These are phyloP conservation scores for Lepidium aucheri DNA, from an alignment of 345 rosid species.

Conservation along the genomic window DNA sequence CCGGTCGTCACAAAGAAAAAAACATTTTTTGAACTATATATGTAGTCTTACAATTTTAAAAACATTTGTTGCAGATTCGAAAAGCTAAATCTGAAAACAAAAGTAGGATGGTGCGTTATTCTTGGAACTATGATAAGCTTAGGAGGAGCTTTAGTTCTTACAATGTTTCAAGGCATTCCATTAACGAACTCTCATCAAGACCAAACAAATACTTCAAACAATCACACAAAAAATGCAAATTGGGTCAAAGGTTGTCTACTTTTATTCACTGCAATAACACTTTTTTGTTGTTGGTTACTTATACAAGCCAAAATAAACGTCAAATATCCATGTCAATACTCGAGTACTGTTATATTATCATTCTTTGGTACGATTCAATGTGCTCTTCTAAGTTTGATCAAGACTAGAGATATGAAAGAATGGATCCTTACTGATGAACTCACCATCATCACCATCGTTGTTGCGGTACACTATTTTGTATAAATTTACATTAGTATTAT, in stretches of 20 bases:
- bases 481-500: too few relatives aligned
- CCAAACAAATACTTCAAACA: not conserved
- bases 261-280: constrained; percentile 21
- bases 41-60: too few relatives aligned
- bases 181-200: constrained; percentile 3
- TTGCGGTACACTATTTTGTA: constrained; percentile 27
- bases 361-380: constrained; percentile 49
- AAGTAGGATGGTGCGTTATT: constrained; percentile 32
- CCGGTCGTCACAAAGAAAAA: too few relatives aligned
- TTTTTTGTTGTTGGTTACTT: constrained; percentile 51
- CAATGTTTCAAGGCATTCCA: constrained; percentile 41
- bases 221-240: constrained; percentile 21
- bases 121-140: constrained; percentile 41
- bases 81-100: constrained; percentile 35
- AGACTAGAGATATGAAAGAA: constrained; percentile 22
- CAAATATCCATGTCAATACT: constrained; percentile 48
- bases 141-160: constrained; percentile 45
- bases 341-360: constrained; percentile 52
- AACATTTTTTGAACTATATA: too few relatives aligned
- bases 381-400: constrained; percentile 33
- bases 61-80: constrained; percentile 28
- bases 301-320: constrained; percentile 43
- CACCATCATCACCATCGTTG: constrained; percentile 32
- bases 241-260: constrained; percentile 43
- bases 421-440: constrained; percentile 44